Evolutionary conservation across 179 eudicot genomes (phyloP).

Genomic region (Actinidia arguta): DNA sequence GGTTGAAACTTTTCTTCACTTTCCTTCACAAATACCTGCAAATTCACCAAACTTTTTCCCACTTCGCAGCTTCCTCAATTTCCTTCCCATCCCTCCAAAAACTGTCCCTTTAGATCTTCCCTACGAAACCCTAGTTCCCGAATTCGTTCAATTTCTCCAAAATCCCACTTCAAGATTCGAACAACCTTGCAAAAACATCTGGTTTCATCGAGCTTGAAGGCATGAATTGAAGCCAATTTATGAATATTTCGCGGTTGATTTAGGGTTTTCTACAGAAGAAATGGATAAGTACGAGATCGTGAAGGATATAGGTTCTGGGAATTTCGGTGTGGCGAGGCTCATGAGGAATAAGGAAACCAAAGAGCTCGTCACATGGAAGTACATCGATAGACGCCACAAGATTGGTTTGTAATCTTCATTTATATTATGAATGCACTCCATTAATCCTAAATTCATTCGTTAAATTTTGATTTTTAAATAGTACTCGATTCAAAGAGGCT

Average conservation of each 20-base stretch:
- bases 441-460: background rate
- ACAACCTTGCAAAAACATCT: no score
- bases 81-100: no score
- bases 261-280: background rate
- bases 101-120: no score
- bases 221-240: conserved; percentile 26
- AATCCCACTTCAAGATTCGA: no score
- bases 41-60: no score
- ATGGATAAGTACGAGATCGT: conserved; percentile 60
- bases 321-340: conserved; percentile 58
- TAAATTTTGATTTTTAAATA: conserved; percentile 25
- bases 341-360: conserved; percentile 54
- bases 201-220: background rate
- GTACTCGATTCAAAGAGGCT: conserved; percentile 52
- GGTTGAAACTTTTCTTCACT: no score
- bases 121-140: no score
- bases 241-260: background rate
- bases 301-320: conserved; percentile 56
- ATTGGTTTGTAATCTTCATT: conserved; percentile 20
- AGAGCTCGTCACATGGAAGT: conserved; percentile 55
- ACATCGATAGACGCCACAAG: conserved; percentile 48
- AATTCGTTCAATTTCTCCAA: no score
- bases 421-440: background rate
- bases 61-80: no score
- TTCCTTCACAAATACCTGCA: no score